Conservation (phyloP, 2,329 filamentous ascomycete genomes). For the Lecanoromycetidae sp. region DNA sequence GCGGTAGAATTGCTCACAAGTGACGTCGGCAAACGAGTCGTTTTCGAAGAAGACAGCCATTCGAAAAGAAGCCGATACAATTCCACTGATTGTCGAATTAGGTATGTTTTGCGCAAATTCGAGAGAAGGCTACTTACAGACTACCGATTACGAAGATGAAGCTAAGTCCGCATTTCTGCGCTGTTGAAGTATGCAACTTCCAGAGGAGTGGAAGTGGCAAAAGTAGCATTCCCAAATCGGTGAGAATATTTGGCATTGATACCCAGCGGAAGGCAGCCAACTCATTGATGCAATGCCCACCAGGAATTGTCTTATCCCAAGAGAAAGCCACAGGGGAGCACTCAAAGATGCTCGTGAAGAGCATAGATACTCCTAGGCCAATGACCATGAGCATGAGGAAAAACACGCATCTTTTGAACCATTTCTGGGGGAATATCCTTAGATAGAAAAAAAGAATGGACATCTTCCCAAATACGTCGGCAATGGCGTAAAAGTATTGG, state of each 20-base stretch:
- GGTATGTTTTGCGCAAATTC: not conserved
- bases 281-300: constrained; percentile 1
- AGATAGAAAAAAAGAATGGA: constrained; percentile 8
- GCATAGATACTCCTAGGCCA: not conserved
- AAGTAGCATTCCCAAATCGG: not conserved
- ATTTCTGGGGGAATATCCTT: constrained; percentile 1
- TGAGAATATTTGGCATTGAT: not conserved
- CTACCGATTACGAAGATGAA: not conserved
- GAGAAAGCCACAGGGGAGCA: not conserved
- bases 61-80: not conserved
- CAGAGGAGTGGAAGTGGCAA: constrained; percentile 2
- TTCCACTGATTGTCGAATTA: not conserved
- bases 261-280: not conserved
- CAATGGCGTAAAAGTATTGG: not conserved
- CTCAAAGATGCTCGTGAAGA: constrained; percentile 3
- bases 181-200: constrained; percentile 1
- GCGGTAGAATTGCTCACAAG: not conserved
- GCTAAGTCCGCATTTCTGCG: not conserved
- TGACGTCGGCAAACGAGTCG: not conserved
- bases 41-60: not conserved
- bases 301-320: not conserved
- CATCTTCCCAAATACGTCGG: not conserved
- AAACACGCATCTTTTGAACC: not conserved
- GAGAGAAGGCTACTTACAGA: not conserved
- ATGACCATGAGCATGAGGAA: not conserved